phyloP scores from a whole-genome alignment of 352 stramenopile genomes.

The Pythium apleroticum region DNA sequence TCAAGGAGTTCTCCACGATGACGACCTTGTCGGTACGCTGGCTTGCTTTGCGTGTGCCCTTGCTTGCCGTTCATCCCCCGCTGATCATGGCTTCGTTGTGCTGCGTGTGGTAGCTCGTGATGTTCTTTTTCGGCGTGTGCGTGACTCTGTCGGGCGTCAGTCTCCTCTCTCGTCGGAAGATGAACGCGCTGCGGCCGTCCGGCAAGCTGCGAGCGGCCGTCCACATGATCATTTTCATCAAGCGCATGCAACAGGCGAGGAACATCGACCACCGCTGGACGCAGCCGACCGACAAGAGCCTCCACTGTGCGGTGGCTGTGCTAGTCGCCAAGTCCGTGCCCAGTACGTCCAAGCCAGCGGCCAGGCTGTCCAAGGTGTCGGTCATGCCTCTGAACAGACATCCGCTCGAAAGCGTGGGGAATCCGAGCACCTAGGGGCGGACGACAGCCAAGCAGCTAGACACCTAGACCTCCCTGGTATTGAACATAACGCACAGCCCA shows the following conservation, averaged over 20 bases:
- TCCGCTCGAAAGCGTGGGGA: background rate
- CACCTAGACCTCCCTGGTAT: background rate
- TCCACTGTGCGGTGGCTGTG: background rate
- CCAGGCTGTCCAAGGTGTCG: background rate
- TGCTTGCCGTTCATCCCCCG: background rate
- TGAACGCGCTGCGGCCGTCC: conserved; percentile 51
- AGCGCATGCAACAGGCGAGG: conserved; percentile 52
- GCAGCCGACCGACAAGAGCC: background rate
- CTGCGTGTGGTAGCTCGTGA: too few relatives aligned
- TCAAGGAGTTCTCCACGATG: conserved; percentile 80
- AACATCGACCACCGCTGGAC: conserved; percentile 51
- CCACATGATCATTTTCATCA: conserved; percentile 69
- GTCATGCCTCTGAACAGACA: background rate
- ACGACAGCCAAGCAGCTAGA: background rate
- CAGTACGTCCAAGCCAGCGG: background rate
- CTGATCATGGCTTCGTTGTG: too few relatives aligned
- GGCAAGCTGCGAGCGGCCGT: conserved; percentile 45
- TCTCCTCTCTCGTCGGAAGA: conserved; percentile 67
- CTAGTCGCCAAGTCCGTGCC: background rate
- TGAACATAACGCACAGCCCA: background rate
- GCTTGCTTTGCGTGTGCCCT: background rate
- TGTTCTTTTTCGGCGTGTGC: conserved; percentile 70
- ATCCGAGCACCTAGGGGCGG: background rate
- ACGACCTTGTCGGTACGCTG: conserved; percentile 34
- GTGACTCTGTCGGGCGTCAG: conserved; percentile 74